A percentile compares a stretch with the other conserved stretches of the same genome.
phyloP scores from a whole-genome alignment of 148 eudicot species.

The Camellia sinensis region DNA sequence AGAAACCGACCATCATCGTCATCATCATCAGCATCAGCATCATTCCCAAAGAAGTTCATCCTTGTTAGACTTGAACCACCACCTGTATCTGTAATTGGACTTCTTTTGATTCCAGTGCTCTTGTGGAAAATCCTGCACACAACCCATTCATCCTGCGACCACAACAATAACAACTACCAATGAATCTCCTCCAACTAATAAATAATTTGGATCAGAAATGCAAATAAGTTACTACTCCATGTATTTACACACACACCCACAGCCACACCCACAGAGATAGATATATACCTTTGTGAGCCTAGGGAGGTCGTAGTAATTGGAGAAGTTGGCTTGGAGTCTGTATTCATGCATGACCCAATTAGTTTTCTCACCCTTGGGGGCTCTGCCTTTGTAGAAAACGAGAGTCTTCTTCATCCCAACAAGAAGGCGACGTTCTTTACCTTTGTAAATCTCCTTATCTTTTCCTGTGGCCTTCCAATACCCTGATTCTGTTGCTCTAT shows the following conservation, averaged over 20 bases:
- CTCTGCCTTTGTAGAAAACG: constrained; percentile 63
- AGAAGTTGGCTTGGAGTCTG: constrained; percentile 48
- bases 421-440: constrained; percentile 16
- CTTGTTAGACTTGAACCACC: neutral
- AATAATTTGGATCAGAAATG: no score
- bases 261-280: no score
- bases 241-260: no score
- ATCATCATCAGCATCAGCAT: neutral
- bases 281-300: constrained; percentile 33
- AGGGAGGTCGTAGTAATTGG: constrained; percentile 33
- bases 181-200: no score
- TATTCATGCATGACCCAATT: constrained; percentile 68
- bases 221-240: no score
- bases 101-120: constrained; percentile 27
- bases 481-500: constrained; percentile 50
- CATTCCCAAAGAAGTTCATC: constrained; percentile 26
- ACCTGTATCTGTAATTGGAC: constrained; percentile 10
- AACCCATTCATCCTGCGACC: constrained; percentile 52
- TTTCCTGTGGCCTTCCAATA: constrained; percentile 68
- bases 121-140: constrained; percentile 47
- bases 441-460: constrained; percentile 50
- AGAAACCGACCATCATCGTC: neutral
- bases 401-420: constrained; percentile 61
- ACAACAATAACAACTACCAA: neutral
- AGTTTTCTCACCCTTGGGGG: constrained; percentile 56